Evolutionary conservation across 331 rosid species (phyloP).

Genomic region (Saraca asoca): DNA sequence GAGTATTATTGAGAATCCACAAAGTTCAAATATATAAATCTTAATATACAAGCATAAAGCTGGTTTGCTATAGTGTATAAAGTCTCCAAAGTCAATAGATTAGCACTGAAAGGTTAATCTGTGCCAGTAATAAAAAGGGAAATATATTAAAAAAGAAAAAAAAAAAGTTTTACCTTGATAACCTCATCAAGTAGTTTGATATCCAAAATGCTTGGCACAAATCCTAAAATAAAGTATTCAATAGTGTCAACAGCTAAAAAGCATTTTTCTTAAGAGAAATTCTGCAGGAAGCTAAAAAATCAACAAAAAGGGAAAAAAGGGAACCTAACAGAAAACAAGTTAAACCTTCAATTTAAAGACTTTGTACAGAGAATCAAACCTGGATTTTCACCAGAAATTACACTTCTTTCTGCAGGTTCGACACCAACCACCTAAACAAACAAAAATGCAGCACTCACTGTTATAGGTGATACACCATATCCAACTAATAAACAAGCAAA

Average conservation of each 20-base stretch:
- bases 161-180: constrained; percentile 64
- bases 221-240: constrained; percentile 58
- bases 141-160: constrained; percentile 17
- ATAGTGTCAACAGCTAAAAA: constrained; percentile 20
- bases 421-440: constrained; percentile 80
- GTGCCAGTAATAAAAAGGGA: constrained; percentile 5
- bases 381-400: constrained; percentile 77
- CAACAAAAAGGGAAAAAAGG: too few relatives aligned
- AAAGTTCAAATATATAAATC: background rate
- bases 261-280: constrained; percentile 27
- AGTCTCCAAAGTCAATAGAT: constrained; percentile 31
- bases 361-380: constrained; percentile 44
- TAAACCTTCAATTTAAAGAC: background rate
- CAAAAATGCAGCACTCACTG: constrained; percentile 26
- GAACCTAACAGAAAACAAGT: background rate
- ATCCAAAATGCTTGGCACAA: constrained; percentile 79
- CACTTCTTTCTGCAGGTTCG: constrained; percentile 88
- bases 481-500: constrained; percentile 32
- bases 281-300: constrained; percentile 29
- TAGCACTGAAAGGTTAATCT: constrained; percentile 3
- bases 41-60: constrained; percentile 18
- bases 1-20: background rate
- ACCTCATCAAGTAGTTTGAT: constrained; percentile 89
- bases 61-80: constrained; percentile 3
- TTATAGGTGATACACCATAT: constrained; percentile 13